Evolutionary conservation across 805 yeast species (phyloP), one percentile per base, ranked within the genome.

Genomic region (Hanseniaspora valbyensis): DNA sequence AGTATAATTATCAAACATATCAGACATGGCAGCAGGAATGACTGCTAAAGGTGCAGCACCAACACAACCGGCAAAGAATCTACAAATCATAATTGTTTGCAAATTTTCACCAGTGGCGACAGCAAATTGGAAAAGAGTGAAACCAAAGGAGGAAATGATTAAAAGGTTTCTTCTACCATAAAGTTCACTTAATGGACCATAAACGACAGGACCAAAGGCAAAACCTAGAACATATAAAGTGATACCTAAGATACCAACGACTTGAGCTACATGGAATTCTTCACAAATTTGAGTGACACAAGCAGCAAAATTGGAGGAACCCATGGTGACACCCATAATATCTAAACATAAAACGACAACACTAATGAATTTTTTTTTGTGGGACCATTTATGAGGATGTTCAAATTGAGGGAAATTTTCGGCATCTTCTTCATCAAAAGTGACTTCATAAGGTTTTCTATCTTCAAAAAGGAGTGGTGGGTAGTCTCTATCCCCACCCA

Each of bases 181-280:
- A 33, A 81, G 59, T 63, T 83, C 95, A n/a, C 90, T 81, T 33
- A 83, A 62, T 4, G 95, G 95, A 24, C 92, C 96, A 87, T 92
- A 89, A 33, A 86, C 59, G 45, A 89, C 70, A 3, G 97, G 97
- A 18, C 96, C 96, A 0, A 86, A 74, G 1, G 96, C 96, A 66
- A 88, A 90, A 10, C 96, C 97, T 38, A 87, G 65, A n/a, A 89
- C 96, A 59, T 77, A 89, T 24, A 88, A 70, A 0, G 96, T 79
- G 9, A 87, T 74, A 52, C 86, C 83, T 42, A 90, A 71, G 21
- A 84, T 74, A 13, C 83, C 81, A n/a, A 80, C 89, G 10, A 78
- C 83, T 6, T 59, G 54, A 38, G 83, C 81, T 43, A 89, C 78
- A 53, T 75, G 75, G 64, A 65, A 89, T 36, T 72, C 65, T 44